phyloP scores from a whole-genome alignment of 345 rosid genomes.

The Euphorbia peplus region DNA sequence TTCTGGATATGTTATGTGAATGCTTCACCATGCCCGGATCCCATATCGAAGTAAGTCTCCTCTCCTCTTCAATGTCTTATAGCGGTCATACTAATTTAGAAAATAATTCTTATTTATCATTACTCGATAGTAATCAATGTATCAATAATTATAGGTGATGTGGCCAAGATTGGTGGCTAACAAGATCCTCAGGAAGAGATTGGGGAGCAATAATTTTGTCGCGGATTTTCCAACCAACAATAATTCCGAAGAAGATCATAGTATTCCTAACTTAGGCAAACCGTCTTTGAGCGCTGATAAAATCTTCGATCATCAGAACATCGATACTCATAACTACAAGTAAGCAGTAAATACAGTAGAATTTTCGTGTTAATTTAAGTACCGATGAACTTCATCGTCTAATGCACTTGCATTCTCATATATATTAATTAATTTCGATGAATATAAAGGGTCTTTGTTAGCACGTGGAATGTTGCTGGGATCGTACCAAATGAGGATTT shows the following conservation, averaged over 20 bases:
- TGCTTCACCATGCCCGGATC: constrained; percentile 35
- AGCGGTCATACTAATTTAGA: too few species aligned
- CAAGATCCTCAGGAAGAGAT: constrained; percentile 54
- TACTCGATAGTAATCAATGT: too few species aligned
- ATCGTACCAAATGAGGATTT: constrained; percentile 53
- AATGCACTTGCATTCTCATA: too few species aligned
- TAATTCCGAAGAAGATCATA: constrained; percentile 15
- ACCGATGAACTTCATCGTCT: too few species aligned
- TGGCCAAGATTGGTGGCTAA: constrained; percentile 76
- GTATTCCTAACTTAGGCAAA: constrained; percentile 30
- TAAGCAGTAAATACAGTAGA: constrained; percentile 23
- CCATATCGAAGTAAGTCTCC: constrained; percentile 37
- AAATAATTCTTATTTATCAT: too few species aligned
- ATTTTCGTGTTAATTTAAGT: too few species aligned
- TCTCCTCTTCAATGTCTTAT: too few species aligned
- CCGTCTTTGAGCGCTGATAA: constrained; percentile 29
- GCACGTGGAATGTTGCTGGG: constrained; percentile 95
- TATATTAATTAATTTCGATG: neutral
- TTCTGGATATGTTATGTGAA: constrained; percentile 4
- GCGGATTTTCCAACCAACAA: constrained; percentile 56
- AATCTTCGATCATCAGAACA: constrained; percentile 33
- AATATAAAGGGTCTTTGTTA: constrained; percentile 51
- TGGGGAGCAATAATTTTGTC: constrained; percentile 72
- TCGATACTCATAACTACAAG: constrained; percentile 47
- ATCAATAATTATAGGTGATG: constrained; percentile 42